A percentile compares a stretch with the other conserved stretches of the same genome.
Evolutionary conservation across 2,329 filamentous ascomycete genomes (phyloP).

Genomic region (Davidsoniella neocaledoniae): DNA sequence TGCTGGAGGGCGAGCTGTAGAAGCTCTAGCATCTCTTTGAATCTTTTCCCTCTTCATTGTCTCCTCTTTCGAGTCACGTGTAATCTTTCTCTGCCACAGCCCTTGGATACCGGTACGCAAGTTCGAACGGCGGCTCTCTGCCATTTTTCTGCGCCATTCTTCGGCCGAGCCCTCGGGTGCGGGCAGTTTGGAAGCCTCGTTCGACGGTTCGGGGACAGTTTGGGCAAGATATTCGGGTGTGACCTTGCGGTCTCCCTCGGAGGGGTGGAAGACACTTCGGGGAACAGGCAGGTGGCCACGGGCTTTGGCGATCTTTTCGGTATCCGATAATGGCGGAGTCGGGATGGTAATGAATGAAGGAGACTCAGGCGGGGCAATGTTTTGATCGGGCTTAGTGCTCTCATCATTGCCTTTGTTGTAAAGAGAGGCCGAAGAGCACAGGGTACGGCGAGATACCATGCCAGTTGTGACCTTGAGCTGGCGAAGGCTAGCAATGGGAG

Average conservation of each 20-base stretch:
- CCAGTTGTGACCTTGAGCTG: too few relatives aligned
- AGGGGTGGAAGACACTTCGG: slow-evolving; percentile 55
- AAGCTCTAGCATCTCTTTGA: slow-evolving; percentile 26
- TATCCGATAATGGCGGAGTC: slow-evolving; percentile 50
- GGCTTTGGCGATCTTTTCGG: slow-evolving; percentile 29
- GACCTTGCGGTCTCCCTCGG: slow-evolving; percentile 42
- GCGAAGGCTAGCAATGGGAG: too few relatives aligned
- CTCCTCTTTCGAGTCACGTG: slow-evolving; percentile 21
- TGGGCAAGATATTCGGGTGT: slow-evolving; percentile 41
- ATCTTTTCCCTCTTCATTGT: slow-evolving; percentile 30
- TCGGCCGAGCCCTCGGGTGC: slow-evolving; percentile 21
- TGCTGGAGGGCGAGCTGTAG: slow-evolving; percentile 49
- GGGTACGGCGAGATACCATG: too few relatives aligned
- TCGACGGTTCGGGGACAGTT: slow-evolving; percentile 39
- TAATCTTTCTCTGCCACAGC: slow-evolving; percentile 49
- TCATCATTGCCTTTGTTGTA: too few relatives aligned
- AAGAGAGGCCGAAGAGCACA: too few relatives aligned
- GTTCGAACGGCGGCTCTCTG: slow-evolving; percentile 52
- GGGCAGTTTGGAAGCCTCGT: slow-evolving; percentile 21
- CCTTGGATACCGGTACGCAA: slow-evolving; percentile 53
- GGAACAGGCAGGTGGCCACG: slow-evolving; percentile 75
- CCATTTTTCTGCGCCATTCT: slow-evolving; percentile 57
- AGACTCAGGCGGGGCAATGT: slow-evolving; percentile 56
- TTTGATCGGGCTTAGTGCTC: too few relatives aligned
- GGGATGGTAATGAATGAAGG: slow-evolving; percentile 77